A percentile compares a stretch with the other conserved stretches of the same genome.
phyloP scores from a whole-genome alignment of 2,329 filamentous ascomycete species.

The Pestalotiopsis sp. region DNA sequence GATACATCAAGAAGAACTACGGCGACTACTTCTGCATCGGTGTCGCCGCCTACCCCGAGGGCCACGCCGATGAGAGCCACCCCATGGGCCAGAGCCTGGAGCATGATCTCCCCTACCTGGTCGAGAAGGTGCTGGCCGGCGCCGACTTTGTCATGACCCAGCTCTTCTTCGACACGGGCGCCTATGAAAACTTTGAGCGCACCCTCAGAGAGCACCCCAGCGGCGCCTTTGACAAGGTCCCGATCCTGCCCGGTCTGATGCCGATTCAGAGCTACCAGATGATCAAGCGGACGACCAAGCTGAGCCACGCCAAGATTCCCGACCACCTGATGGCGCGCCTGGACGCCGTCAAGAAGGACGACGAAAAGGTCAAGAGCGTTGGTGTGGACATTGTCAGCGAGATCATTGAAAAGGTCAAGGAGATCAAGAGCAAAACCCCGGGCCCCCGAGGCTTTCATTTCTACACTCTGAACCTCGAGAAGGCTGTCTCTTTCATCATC shows the following conservation, averaged over 20 bases:
- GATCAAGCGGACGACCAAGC: conserved; percentile 87
- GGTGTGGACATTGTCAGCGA: conserved; percentile 84
- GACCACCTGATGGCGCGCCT: conserved; percentile 67
- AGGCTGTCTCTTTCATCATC: conserved; percentile 89
- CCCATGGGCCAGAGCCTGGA: conserved; percentile 69
- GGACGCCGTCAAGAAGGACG: conserved; percentile 73
- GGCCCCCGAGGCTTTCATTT: conserved; percentile 87
- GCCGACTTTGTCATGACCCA: conserved; percentile 99
- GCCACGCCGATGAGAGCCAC: conserved; percentile 87
- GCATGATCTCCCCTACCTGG: conserved; percentile 81
- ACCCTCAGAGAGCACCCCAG: conserved; percentile 77
- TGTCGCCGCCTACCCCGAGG: conserved; percentile 92
- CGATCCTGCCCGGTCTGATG: conserved; percentile 94
- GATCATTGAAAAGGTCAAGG: conserved; percentile 76
- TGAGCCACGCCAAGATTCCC: conserved; percentile 86
- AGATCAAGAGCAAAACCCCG: conserved; percentile 55
- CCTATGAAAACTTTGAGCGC: conserved; percentile 79
- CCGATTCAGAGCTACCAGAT: conserved; percentile 98
- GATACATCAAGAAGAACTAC: conserved; percentile 81
- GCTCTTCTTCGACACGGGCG: conserved; percentile 87
- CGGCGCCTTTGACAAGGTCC: conserved; percentile 80
- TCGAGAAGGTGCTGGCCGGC: conserved; percentile 88
- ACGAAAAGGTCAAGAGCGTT: conserved; percentile 77
- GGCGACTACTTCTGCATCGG: conserved; percentile 97
- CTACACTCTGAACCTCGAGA: conserved; percentile 95